Conservation (phyloP, 495 filamentous ascomycete species). For the Monascus purpureus region DNA sequence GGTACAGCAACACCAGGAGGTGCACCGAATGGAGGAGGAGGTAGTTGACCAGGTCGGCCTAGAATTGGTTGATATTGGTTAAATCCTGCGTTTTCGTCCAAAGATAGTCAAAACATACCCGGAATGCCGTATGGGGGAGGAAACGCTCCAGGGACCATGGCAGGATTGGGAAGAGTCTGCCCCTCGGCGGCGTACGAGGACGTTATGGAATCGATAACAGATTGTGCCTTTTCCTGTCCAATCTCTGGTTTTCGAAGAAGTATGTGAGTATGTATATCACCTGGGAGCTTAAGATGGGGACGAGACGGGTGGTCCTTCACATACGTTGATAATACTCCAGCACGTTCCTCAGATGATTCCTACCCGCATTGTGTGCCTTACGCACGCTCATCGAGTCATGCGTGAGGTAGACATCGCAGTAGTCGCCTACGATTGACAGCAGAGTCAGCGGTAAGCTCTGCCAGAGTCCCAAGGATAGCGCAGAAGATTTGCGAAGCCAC, state of each 20-base stretch:
- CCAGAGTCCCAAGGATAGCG: too few relatives aligned
- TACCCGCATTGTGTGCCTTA: constrained; percentile 92
- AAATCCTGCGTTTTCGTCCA: constrained; percentile 1
- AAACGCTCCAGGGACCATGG: constrained; percentile 43
- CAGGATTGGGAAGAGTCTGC: constrained; percentile 70
- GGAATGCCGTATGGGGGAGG: constrained; percentile 44
- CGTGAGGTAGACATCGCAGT: constrained; percentile 99
- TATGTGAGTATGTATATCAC: neutral
- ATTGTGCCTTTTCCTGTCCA: constrained; percentile 95
- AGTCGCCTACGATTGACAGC: constrained; percentile 56
- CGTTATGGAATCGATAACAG: constrained; percentile 94
- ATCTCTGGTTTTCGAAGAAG: constrained; percentile 49
- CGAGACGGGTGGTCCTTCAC: constrained; percentile 8
- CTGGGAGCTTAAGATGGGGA: neutral
- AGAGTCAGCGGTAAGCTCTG: constrained; percentile 8
- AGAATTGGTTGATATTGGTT: constrained; percentile 7
- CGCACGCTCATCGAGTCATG: constrained; percentile 99
- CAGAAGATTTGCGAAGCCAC: too few relatives aligned
- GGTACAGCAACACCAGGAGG: constrained; percentile 22
- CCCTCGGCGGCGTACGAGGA: constrained; percentile 88
- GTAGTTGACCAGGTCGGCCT: constrained; percentile 36
- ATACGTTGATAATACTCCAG: constrained; percentile 96
- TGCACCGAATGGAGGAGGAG: constrained; percentile 42
- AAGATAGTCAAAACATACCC: constrained; percentile 21
- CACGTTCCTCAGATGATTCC: constrained; percentile 94